Base-by-base conservation (phyloP, 805 yeast genomes). In the Priceomyces medius region DNA sequence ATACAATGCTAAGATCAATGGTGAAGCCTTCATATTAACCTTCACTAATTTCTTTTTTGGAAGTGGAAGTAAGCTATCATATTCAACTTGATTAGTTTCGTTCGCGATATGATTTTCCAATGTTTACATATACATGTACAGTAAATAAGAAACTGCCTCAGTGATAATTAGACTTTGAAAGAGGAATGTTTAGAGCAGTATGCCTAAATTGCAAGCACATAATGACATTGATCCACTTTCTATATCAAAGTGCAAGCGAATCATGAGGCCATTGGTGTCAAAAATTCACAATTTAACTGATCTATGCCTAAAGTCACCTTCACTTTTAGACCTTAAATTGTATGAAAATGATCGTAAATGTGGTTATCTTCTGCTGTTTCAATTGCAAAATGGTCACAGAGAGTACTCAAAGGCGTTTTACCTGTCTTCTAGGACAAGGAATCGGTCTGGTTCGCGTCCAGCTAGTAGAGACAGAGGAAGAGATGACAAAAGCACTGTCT, bases 211-310 rank as follows among this genome's bases (percentile, higher is more conserved):
- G 19, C 14, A 33, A 28, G 20, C 36, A 18, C 31, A 20, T 13
- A 29, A 32, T 19, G 24, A 37, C 13, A 31, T 23, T 21, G 46
- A 38, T 12, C 13, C 37, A n/a, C 46, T 51, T 19, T 35, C 52
- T 20, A 42, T 52, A 12, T 40, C 62, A 13, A 55, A 59, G 36
- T 64, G 67, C 50, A 65, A 63, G 45, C 50, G 73, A 31, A 46
- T 62, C 2, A 55, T 60, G 7, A 56, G 74, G 12, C 74, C 74
- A 17, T 51, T 69, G 14, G 44, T 65, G 3, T 50, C 71, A 20
- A 66, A 65, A 43, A 54, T 67, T 31, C 72, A 66, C 44, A 45
- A 54, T 3, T 55, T 69, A 29, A 61, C 63, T 19, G 65, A 63
- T 34, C 37, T 54, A 14, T 49, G 48, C 31, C 37, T 44, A 7